A percentile compares a stretch with the other conserved stretches of the same genome.
These are phyloP conservation scores for Teratosphaeria gauchensis DNA, from an alignment of 2,329 filamentous ascomycete genomes.

Conservation along the genomic window DNA sequence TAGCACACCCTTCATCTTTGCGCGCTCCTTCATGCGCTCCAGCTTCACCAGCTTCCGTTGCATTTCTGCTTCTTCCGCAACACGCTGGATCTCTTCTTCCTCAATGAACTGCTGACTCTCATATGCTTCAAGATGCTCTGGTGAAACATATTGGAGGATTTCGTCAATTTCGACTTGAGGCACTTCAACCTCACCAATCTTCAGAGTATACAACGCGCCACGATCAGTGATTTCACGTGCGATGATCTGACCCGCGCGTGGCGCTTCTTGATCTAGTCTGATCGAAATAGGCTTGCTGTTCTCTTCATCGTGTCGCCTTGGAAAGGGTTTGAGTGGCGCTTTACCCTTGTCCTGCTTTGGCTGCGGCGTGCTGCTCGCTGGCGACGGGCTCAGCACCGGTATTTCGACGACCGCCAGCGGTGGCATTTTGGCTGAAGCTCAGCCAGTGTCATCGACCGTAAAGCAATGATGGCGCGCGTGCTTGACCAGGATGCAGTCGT, in stretches of 20 bases:
- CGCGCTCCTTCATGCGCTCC: constrained; percentile 5
- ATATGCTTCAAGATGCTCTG: constrained; percentile 24
- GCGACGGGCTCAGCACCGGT: not conserved
- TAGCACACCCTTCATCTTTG: constrained; percentile 1
- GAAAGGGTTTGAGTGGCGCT: not conserved
- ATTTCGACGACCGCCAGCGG: not conserved
- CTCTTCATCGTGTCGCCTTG: not conserved
- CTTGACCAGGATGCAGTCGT: too few relatives aligned
- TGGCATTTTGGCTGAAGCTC: not conserved
- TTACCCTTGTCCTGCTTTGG: not conserved
- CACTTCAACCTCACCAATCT: constrained; percentile 17
- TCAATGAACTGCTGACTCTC: constrained; percentile 23
- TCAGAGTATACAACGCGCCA: constrained; percentile 18
- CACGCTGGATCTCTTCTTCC: constrained; percentile 13
- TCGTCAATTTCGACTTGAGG: constrained; percentile 20
- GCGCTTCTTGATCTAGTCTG: constrained; percentile 4
- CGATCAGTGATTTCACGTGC: constrained; percentile 13
- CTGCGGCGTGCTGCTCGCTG: not conserved
- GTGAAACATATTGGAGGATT: constrained; percentile 25
- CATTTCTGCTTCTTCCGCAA: constrained; percentile 12
- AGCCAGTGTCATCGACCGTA: not conserved
- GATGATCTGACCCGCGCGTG: constrained; percentile 18
- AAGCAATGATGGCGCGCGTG: constrained; percentile 1
- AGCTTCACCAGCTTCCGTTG: constrained; percentile 4
- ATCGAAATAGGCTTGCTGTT: not conserved